Conservation (phyloP, 768 basidiomycete genomes). For the Hydnum rufescens region DNA sequence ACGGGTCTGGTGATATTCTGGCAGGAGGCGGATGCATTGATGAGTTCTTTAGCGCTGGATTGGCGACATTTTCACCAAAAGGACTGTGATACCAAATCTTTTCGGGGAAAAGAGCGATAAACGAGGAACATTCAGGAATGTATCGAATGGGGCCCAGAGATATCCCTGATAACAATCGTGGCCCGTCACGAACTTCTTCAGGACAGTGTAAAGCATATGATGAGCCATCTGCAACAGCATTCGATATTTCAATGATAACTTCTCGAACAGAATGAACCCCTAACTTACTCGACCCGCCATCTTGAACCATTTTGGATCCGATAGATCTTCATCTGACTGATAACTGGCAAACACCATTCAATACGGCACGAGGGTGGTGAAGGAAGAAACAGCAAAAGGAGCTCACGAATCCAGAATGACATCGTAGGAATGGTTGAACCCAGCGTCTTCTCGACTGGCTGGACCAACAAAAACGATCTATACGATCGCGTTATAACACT, state of each 20-base stretch:
- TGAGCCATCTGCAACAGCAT: conserved; percentile 24
- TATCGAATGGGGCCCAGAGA: conserved; percentile 34
- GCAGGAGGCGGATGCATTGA: conserved; percentile 6
- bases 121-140: conserved; percentile 30
- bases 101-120: conserved; percentile 27
- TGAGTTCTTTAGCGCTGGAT: conserved; percentile 1
- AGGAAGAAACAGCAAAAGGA: too few relatives aligned
- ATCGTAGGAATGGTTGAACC: conserved; percentile 31
- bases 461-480: conserved; percentile 34
- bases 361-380: neutral
- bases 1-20: neutral
- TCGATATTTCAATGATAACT: neutral
- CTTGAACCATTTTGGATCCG: conserved; percentile 17
- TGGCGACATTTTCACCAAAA: conserved; percentile 9
- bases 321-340: conserved; percentile 25
- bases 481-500: too few relatives aligned
- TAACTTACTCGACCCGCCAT: conserved; percentile 26
- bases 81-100: conserved; percentile 33
- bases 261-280: neutral
- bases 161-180: conserved; percentile 30
- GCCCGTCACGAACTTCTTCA: conserved; percentile 16
- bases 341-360: conserved; percentile 13
- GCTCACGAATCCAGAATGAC: conserved; percentile 24
- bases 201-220: conserved; percentile 31
- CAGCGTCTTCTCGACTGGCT: conserved; percentile 26